Conservation (phyloP, 1,284 basidiomycete species). For the Chondrostereum purpureum region DNA sequence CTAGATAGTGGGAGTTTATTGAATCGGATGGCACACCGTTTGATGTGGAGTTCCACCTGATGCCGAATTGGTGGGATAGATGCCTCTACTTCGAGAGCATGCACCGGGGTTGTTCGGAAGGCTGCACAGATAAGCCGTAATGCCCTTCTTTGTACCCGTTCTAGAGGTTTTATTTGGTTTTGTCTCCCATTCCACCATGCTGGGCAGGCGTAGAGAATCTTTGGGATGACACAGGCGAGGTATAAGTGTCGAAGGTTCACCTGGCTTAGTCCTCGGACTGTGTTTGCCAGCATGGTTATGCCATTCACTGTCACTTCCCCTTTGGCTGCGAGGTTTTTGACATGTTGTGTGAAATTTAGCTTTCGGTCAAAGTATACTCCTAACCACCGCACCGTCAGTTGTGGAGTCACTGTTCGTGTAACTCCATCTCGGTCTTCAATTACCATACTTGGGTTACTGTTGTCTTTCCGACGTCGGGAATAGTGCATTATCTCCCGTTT, state of each 20-base stretch:
- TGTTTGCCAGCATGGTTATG: constrained; percentile 30
- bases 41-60: constrained; percentile 12
- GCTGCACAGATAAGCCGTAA: constrained; percentile 25
- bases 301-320: constrained; percentile 19
- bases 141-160: constrained; percentile 21
- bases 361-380: constrained; percentile 20
- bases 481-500: constrained; percentile 23
- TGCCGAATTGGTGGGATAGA: constrained; percentile 22
- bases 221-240: constrained; percentile 22
- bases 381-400: constrained; percentile 21
- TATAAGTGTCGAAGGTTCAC: constrained; percentile 22
- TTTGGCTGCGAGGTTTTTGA: constrained; percentile 17
- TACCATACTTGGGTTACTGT: constrained; percentile 8
- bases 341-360: constrained; percentile 22
- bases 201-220: constrained; percentile 24
- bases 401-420: constrained; percentile 9
- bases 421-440: constrained; percentile 9
- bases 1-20: constrained; percentile 16
- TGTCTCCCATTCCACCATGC: constrained; percentile 26
- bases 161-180: constrained; percentile 16
- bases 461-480: constrained; percentile 7
- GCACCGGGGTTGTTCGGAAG: constrained; percentile 26
- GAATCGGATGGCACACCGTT: constrained; percentile 15
- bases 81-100: constrained; percentile 25
- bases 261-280: constrained; percentile 24